phyloP scores from a whole-genome alignment of 768 basidiomycete species.

The Boletus bicolor region DNA sequence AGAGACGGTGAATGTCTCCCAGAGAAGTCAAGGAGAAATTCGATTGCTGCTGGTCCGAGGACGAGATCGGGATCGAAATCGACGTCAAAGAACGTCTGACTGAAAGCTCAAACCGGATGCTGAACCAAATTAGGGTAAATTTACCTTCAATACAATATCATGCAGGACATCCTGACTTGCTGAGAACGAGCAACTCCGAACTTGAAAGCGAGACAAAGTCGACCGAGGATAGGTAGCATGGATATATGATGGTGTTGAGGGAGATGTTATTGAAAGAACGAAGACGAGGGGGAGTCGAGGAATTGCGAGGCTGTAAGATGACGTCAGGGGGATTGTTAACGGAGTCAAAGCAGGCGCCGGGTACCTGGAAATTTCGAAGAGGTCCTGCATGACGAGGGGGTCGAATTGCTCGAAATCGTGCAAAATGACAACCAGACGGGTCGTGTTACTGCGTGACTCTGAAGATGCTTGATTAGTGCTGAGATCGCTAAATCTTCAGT shows the following conservation, averaged over 20 bases:
- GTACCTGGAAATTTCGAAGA: slow-evolving; percentile 72
- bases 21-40: slow-evolving; percentile 56
- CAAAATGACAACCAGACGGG: slow-evolving; percentile 55
- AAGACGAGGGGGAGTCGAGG: slow-evolving; percentile 61
- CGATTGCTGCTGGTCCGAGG: slow-evolving; percentile 56
- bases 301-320: slow-evolving; percentile 44
- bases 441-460: slow-evolving; percentile 18
- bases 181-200: slow-evolving; percentile 50
- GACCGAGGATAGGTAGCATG: slow-evolving; percentile 57
- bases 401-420: slow-evolving; percentile 79
- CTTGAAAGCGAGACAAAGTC: slow-evolving; percentile 54
- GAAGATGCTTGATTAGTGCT: neutral
- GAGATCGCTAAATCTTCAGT: neutral
- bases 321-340: neutral
- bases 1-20: slow-evolving; percentile 54
- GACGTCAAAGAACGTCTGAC: slow-evolving; percentile 61
- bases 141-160: slow-evolving; percentile 53
- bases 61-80: slow-evolving; percentile 58
- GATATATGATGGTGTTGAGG: slow-evolving; percentile 53
- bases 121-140: neutral
- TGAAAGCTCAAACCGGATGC: neutral
- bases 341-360: neutral
- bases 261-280: slow-evolving; percentile 57
- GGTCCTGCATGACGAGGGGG: slow-evolving; percentile 56
- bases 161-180: slow-evolving; percentile 48